Evolutionary conservation across 2,329 filamentous ascomycete species (phyloP).

Genomic region (Aspergillus fischeri): DNA sequence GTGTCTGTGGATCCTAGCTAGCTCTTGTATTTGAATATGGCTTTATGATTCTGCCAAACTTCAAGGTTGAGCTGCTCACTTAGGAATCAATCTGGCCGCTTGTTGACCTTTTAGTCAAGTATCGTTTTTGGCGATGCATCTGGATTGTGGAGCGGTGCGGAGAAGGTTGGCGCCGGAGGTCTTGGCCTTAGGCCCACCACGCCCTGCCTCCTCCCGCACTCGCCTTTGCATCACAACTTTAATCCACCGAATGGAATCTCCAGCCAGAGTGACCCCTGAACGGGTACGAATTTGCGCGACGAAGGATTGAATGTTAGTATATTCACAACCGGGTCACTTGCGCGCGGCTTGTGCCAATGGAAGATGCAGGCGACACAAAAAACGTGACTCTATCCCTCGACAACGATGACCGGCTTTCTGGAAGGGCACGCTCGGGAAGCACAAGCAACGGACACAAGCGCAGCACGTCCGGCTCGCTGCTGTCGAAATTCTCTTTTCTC

Average conservation of each 20-base stretch:
- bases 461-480: constrained; percentile 59
- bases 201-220: not conserved
- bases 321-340: constrained; percentile 18
- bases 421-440: constrained; percentile 30
- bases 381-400: constrained; percentile 24
- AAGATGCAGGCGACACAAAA: constrained; percentile 28
- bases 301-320: constrained; percentile 16
- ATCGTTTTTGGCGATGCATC: not conserved
- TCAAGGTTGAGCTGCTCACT: not conserved
- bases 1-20: not conserved
- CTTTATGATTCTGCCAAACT: not conserved
- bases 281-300: constrained; percentile 5
- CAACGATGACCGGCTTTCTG: constrained; percentile 20
- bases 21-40: not conserved
- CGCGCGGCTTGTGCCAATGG: constrained; percentile 30
- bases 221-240: not conserved
- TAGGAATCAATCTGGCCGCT: not conserved
- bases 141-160: not conserved
- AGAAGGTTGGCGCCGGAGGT: not conserved
- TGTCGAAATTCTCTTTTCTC: constrained; percentile 68
- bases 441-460: constrained; percentile 45
- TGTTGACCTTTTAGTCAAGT: not conserved
- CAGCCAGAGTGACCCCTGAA: constrained; percentile 1
- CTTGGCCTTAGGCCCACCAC: not conserved
- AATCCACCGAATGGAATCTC: not conserved